Evolutionary conservation across 2,329 filamentous ascomycete species (phyloP).

Genomic region (Alternaria tenuissima): DNA sequence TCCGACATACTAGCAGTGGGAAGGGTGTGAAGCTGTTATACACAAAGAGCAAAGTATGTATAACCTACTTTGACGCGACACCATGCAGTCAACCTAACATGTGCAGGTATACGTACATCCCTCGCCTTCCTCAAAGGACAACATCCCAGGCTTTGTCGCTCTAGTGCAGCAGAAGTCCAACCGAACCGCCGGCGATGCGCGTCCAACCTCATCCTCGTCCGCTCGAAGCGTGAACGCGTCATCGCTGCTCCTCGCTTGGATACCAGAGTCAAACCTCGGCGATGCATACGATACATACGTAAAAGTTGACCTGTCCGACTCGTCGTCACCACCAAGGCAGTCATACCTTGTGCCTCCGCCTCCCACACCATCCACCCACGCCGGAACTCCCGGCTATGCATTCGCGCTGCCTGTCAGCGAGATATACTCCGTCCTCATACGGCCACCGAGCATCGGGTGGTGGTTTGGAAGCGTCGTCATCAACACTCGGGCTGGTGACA

Average conservation of each 20-base stretch:
- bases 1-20: slow-evolving; percentile 78
- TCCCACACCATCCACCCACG: slow-evolving; percentile 81
- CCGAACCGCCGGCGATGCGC: slow-evolving; percentile 36
- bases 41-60: slow-evolving; percentile 89
- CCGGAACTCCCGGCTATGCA: slow-evolving; percentile 78
- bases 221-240: slow-evolving; percentile 62
- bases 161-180: slow-evolving; percentile 83
- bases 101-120: slow-evolving; percentile 92
- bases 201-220: slow-evolving; percentile 54
- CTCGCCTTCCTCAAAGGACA: slow-evolving; percentile 91
- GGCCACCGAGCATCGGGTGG: slow-evolving; percentile 94
- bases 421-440: slow-evolving; percentile 88
- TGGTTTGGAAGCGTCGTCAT: slow-evolving; percentile 97
- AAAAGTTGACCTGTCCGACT: slow-evolving; percentile 90
- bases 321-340: slow-evolving; percentile 81
- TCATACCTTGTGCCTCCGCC: slow-evolving; percentile 91
- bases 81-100: slow-evolving; percentile 4
- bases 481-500: slow-evolving; percentile 89
- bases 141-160: slow-evolving; percentile 92
- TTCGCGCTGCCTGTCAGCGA: slow-evolving; percentile 91
- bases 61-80: neutral
- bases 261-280: slow-evolving; percentile 87
- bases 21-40: slow-evolving; percentile 92
- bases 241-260: slow-evolving; percentile 88
- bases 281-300: slow-evolving; percentile 87